phyloP scores from a whole-genome alignment of 164 flowering plant genomes.

The Brasenia schreberi region DNA sequence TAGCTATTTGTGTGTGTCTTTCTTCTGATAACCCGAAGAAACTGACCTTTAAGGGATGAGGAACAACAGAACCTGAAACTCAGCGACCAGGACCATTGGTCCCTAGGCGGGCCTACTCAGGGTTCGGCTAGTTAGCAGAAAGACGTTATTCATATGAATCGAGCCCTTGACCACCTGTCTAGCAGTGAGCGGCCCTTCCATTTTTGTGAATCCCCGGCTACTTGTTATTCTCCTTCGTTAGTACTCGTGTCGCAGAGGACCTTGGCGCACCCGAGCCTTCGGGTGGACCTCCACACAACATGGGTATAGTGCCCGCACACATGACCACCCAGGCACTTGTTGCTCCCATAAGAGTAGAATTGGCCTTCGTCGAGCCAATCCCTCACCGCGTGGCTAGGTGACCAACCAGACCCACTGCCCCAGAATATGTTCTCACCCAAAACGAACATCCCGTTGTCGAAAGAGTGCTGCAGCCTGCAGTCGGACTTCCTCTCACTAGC shows the following conservation, averaged over 20 bases:
- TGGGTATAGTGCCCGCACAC: conserved; percentile 92
- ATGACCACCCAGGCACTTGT: conserved; percentile 39
- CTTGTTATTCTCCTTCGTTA: too few relatives aligned
- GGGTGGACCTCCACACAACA: conserved; percentile 67
- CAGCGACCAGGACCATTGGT: too few relatives aligned
- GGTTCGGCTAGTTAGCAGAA: too few relatives aligned
- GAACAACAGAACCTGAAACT: too few relatives aligned
- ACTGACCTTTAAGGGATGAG: too few relatives aligned
- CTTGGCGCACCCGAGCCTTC: conserved; percentile 68
- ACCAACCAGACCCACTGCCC: conserved; percentile 76
- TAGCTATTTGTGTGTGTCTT: too few relatives aligned
- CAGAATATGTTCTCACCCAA: conserved; percentile 82
- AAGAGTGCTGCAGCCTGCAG: conserved; percentile 57
- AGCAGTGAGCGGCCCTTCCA: too few relatives aligned
- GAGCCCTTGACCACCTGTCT: too few relatives aligned
- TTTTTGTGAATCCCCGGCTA: too few relatives aligned
- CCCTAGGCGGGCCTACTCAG: too few relatives aligned
- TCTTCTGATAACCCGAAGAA: too few relatives aligned
- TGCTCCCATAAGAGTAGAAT: conserved; percentile 41
- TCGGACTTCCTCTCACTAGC: conserved; percentile 45
- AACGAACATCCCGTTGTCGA: conserved; percentile 22
- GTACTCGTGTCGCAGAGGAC: conserved; percentile 38
- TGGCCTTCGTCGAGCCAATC: conserved; percentile 77
- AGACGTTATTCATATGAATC: too few relatives aligned
- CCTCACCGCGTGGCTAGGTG: conserved; percentile 52